Conservation (phyloP, 345 rosid genomes). For the Dipteronia sinensis region DNA sequence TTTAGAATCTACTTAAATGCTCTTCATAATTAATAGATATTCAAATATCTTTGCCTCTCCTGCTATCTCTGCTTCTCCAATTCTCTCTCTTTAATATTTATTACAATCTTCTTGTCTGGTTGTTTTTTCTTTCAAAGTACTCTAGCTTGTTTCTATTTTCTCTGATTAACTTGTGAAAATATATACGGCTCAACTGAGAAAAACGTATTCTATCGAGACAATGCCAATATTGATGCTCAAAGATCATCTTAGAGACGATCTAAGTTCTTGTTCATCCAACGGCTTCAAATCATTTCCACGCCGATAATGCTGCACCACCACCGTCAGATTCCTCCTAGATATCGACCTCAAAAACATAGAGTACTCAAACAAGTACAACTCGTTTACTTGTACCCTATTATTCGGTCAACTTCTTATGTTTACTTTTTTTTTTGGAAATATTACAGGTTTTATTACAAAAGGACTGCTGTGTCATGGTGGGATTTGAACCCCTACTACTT, state of each 20-base stretch:
- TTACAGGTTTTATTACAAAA: no score
- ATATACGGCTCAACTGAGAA: constrained; percentile 32
- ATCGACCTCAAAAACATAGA: constrained; percentile 47
- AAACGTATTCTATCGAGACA: constrained; percentile 15
- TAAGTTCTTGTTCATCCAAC: constrained; percentile 85
- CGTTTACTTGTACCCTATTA: no score
- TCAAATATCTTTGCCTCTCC: neutral
- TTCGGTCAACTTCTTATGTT: no score
- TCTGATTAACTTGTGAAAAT: no score
- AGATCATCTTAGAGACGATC: constrained; percentile 77
- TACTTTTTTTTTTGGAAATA: no score
- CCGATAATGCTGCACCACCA: constrained; percentile 59
- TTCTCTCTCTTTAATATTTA: neutral
- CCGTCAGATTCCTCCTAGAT: constrained; percentile 68
- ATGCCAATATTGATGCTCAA: constrained; percentile 58
- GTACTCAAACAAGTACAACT: neutral
- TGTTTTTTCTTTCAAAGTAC: neutral
- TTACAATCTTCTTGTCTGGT: neutral
- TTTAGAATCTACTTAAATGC: neutral
- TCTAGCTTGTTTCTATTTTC: neutral
- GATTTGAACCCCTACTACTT: no score
- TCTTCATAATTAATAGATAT: neutral
- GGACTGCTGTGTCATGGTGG: no score
- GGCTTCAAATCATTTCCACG: constrained; percentile 91
- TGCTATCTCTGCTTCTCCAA: neutral